These are phyloP conservation scores for Wallacemonas sp. DNA, from an alignment of 208 protist genomes.

Conservation along the genomic window DNA sequence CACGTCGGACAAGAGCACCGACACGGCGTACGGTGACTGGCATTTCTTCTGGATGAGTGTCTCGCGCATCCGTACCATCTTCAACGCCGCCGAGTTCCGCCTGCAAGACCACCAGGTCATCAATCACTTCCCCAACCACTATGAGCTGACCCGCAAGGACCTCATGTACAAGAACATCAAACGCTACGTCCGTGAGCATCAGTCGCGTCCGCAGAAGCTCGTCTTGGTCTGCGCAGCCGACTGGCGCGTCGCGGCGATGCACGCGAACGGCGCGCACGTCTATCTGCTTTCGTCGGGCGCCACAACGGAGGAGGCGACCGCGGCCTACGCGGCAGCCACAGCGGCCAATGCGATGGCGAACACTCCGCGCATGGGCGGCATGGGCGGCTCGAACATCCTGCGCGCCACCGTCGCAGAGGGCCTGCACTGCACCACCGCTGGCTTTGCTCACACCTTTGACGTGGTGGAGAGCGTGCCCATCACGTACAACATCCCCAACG, in stretches of 20 bases:
- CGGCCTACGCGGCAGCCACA: slow-evolving; percentile 12
- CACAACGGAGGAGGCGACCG: slow-evolving; percentile 18
- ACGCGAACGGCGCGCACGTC: slow-evolving; percentile 5
- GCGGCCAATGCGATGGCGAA: not conserved
- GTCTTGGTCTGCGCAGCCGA: slow-evolving; percentile 42
- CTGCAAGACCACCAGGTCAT: slow-evolving; percentile 90
- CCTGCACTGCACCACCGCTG: slow-evolving; percentile 11
- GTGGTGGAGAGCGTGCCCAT: slow-evolving; percentile 90
- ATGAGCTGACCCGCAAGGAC: slow-evolving; percentile 97
- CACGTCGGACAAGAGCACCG: slow-evolving; percentile 10
- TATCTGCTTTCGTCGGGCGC: slow-evolving; percentile 9
- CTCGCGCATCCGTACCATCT: slow-evolving; percentile 60
- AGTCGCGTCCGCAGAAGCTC: slow-evolving; percentile 33
- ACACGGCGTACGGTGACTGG: slow-evolving; percentile 77
- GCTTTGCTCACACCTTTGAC: slow-evolving; percentile 27
- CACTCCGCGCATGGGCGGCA: slow-evolving; percentile 1
- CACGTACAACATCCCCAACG: slow-evolving; percentile 94
- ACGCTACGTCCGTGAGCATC: slow-evolving; percentile 68
- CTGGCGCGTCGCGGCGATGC: slow-evolving; percentile 40
- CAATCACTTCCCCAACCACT: slow-evolving; percentile 98
- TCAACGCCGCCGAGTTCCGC: slow-evolving; percentile 67
- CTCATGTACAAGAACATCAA: slow-evolving; percentile 98
- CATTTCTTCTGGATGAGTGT: slow-evolving; percentile 92
- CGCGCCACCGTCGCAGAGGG: not conserved
- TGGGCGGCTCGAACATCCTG: not conserved